Percentiles rank a stretch among this genome's conserved stretches.
Conservation (phyloP, 768 basidiomycete species). For the Lentinula raphanica region DNA sequence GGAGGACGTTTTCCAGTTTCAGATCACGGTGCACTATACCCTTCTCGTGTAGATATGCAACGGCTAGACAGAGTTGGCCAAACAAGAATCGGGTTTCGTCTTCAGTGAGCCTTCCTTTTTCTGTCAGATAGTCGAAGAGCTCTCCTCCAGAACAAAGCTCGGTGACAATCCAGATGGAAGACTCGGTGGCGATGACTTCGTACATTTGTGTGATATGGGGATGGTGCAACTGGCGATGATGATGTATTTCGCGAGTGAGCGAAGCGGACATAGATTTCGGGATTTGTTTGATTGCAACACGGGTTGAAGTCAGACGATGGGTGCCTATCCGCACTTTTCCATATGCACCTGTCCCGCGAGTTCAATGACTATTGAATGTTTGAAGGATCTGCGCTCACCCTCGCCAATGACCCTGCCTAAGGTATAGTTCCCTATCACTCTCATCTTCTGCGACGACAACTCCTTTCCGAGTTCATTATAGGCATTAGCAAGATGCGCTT, state of each 20-base stretch:
- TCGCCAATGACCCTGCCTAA: constrained; percentile 92
- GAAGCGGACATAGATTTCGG: constrained; percentile 89
- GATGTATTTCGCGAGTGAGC: constrained; percentile 95
- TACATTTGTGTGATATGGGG: constrained; percentile 94
- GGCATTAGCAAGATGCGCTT: constrained; percentile 86
- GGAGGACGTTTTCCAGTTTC: constrained; percentile 90
- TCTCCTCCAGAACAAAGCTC: constrained; percentile 97
- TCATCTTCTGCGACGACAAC: constrained; percentile 83
- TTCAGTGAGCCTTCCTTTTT: constrained; percentile 84
- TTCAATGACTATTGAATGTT: constrained; percentile 9
- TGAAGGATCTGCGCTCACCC: constrained; percentile 45
- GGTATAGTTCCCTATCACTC: constrained; percentile 92
- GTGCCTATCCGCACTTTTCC: constrained; percentile 94
- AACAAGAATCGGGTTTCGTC: constrained; percentile 84
- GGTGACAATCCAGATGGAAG: constrained; percentile 93
- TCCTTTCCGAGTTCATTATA: constrained; percentile 98
- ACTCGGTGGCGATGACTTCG: constrained; percentile 97
- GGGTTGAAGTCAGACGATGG: constrained; percentile 84
- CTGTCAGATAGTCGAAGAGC: constrained; percentile 95
- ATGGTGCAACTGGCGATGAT: constrained; percentile 95
- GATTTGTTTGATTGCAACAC: constrained; percentile 97
- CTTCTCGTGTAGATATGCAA: constrained; percentile 87
- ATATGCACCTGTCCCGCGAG: constrained; percentile 65
- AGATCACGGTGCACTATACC: constrained; percentile 96
- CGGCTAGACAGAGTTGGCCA: constrained; percentile 92